Evolutionary conservation across 306 rosid genomes (phyloP).

Genomic region (Acacia melanoxylon): DNA sequence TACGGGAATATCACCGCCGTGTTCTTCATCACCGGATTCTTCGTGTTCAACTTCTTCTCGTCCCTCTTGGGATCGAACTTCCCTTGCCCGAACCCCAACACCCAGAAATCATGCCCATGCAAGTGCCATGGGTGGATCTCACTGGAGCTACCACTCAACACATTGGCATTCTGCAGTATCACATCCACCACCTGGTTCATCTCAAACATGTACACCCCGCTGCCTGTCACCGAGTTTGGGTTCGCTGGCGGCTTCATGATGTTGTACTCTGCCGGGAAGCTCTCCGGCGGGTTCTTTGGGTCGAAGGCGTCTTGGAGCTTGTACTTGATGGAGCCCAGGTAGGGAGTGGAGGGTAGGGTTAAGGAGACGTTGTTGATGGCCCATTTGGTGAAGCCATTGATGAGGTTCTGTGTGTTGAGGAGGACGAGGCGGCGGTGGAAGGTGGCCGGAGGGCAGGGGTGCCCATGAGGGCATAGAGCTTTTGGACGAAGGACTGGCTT

Average conservation of each 20-base stretch:
- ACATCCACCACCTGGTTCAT: slow-evolving; percentile 49
- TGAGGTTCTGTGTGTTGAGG: slow-evolving; percentile 67
- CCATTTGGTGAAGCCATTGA: slow-evolving; percentile 62
- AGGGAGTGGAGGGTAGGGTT: slow-evolving; percentile 54
- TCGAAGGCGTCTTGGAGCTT: slow-evolving; percentile 33
- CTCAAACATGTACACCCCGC: slow-evolving; percentile 47
- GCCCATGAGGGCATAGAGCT: slow-evolving; percentile 42
- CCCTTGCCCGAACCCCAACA: slow-evolving; percentile 70
- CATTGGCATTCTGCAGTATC: slow-evolving; percentile 65
- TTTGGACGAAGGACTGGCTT: slow-evolving; percentile 43
- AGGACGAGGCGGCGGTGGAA: slow-evolving; percentile 47
- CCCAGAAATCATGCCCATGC: slow-evolving; percentile 90
- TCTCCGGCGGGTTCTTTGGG: slow-evolving; percentile 45
- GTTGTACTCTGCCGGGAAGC: slow-evolving; percentile 37
- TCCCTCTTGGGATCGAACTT: slow-evolving; percentile 40
- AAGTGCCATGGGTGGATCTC: slow-evolving; percentile 80
- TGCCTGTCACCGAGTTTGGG: slow-evolving; percentile 32
- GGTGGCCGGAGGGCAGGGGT: slow-evolving; percentile 39
- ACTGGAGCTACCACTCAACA: slow-evolving; percentile 15
- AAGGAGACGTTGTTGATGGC: slow-evolving; percentile 66
- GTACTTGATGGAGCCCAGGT: slow-evolving; percentile 54
- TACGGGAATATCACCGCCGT: slow-evolving; percentile 60
- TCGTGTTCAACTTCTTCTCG: slow-evolving; percentile 41
- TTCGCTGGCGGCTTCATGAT: slow-evolving; percentile 46
- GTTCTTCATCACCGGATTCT: slow-evolving; percentile 67